Evolutionary conservation across 2,329 filamentous ascomycete genomes (phyloP), one percentile per base, ranked within the genome.

Genomic region (Metarhizium guizhouense): DNA sequence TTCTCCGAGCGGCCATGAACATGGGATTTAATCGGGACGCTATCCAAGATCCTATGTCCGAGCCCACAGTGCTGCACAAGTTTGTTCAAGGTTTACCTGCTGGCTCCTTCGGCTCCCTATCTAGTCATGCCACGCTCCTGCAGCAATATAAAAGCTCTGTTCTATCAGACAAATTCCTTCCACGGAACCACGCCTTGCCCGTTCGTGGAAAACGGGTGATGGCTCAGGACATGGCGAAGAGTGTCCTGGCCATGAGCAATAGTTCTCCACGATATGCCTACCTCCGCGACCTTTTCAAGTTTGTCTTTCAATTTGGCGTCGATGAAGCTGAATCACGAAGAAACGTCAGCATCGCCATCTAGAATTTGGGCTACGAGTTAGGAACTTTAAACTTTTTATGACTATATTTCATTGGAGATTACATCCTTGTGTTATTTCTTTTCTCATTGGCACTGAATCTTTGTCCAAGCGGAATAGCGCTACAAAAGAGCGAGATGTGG

Each of bases 1-100:
- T 95, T 36, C 76, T 95, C 45, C 91, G 91, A 67, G 90, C 92
- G 1, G 92, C 91, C 29, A 85, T 93, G 74, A 92, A 93, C 65
- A 82, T 87, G 3, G 91, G 91, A 11, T 96, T 87, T 71, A 80
- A 82, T 57, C 86, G 88, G 8, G 78, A 83, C 20, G 67, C 73
- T 2, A 73, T 76, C 13, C 65, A 70, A 11, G 70, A 74, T 8
- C 72, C 74, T 36, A 76, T 71, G 61, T 70, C 70, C 51, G 77
- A 71, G 61, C 75, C 76, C 3, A 72, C 75, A 13, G 80, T 81
- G 1, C 74, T 96, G 2, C 86, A 90, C 32, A 77, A 81, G 1
- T 96, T 94, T 65, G 85, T 93, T 51, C 87, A 91, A 64, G 77
- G 81, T 11, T 76, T 96, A 4, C 87, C 88, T 0, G 78, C 83